A percentile compares a stretch with the other conserved stretches of the same genome.
Conservation (phyloP, 2,329 filamentous ascomycete species). For the Trichoderma sp. region DNA sequence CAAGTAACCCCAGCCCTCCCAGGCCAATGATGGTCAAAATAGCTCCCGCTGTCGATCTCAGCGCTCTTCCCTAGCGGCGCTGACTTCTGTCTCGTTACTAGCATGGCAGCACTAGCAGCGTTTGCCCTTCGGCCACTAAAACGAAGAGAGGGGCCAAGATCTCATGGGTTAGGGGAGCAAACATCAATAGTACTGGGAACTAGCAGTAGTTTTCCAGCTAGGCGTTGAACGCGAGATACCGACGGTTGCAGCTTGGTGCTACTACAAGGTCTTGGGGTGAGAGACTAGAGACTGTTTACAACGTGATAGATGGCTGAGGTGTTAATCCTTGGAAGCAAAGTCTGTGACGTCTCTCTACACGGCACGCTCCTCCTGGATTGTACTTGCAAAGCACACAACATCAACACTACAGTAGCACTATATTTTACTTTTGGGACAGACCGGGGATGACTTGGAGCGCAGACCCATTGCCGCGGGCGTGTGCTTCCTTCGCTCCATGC, state of each 20-base stretch:
- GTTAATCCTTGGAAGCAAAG: background rate
- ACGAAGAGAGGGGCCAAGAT: conserved; percentile 13
- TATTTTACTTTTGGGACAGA: background rate
- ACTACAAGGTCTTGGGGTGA: background rate
- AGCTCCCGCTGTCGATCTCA: conserved; percentile 23
- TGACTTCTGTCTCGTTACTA: background rate
- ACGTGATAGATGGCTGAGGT: background rate
- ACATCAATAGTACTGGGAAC: background rate
- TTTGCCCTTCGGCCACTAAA: conserved; percentile 12
- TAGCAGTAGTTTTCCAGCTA: background rate
- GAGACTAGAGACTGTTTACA: background rate
- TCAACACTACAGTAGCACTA: background rate
- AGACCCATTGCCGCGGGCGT: background rate
- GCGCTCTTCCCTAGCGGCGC: background rate
- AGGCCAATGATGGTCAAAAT: conserved; percentile 6
- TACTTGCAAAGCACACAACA: background rate
- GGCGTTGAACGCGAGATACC: background rate
- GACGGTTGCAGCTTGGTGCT: background rate
- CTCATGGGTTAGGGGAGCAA: conserved; percentile 15
- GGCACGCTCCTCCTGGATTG: background rate
- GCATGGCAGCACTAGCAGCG: background rate
- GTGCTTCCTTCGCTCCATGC: background rate
- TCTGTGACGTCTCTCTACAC: background rate
- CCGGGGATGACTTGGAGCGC: background rate
- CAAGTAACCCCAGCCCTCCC: background rate